These are phyloP conservation scores for Phytophthora sojae DNA, from an alignment of 352 stramenopile species.

Conservation along the genomic window DNA sequence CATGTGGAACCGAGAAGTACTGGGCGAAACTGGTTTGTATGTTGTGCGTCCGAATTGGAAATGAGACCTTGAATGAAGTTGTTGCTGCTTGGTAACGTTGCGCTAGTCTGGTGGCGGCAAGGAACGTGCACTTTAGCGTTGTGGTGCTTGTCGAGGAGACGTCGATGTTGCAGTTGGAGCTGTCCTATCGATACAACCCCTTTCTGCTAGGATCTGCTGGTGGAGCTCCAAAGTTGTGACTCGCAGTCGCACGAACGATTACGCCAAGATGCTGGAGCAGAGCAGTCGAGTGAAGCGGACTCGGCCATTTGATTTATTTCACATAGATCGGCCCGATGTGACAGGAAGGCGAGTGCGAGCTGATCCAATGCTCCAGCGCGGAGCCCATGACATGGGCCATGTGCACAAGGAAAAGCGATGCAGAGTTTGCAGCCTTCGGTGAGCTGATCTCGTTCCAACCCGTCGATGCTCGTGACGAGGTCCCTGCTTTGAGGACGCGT, in stretches of 20 bases:
- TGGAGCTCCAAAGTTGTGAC: too few relatives aligned
- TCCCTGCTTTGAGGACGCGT: too few relatives aligned
- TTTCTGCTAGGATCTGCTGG: not conserved
- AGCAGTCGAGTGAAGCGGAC: not conserved
- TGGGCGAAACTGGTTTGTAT: too few relatives aligned
- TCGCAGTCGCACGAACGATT: slow-evolving; percentile 5
- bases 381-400: too few relatives aligned
- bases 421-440: too few relatives aligned
- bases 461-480: not conserved
- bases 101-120: not conserved
- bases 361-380: not conserved
- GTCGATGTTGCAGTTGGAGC: not conserved
- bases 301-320: slow-evolving; percentile 27
- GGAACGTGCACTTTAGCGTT: not conserved
- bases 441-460: not conserved
- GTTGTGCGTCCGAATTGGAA: too few relatives aligned
- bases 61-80: too few relatives aligned
- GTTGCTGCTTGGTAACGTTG: too few relatives aligned
- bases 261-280: slow-evolving; percentile 6
- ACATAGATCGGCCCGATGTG: slow-evolving; percentile 16
- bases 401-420: too few relatives aligned
- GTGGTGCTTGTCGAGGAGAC: not conserved
- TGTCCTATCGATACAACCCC: not conserved
- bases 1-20: too few relatives aligned
- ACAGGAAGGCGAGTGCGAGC: slow-evolving; percentile 3